phyloP scores from a whole-genome alignment of 805 yeast species.

The Ogataea nitratoaversa region DNA sequence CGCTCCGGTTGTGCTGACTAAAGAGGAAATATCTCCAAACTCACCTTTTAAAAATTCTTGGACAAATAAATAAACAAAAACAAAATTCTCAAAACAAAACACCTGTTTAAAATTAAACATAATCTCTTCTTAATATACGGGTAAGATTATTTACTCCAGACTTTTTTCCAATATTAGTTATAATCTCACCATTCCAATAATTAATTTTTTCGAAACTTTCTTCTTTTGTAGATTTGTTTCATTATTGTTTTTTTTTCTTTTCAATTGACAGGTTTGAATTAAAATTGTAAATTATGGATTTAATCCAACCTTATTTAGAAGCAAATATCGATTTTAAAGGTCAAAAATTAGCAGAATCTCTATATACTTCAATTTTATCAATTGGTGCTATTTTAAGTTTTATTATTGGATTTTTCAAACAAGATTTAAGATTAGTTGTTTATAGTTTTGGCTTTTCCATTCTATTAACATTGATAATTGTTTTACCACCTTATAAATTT shows the following conservation, averaged over 20 bases:
- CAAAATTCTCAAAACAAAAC: no score
- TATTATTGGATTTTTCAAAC: conserved; percentile 43
- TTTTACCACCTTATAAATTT: conserved; percentile 56
- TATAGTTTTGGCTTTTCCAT: conserved; percentile 36
- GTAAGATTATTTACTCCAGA: no score
- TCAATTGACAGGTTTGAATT: background rate
- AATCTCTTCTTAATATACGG: no score
- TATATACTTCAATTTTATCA: conserved; percentile 26
- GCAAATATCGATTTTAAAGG: conserved; percentile 49
- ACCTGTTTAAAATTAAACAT: no score
- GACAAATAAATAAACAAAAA: background rate
- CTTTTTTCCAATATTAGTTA: no score
- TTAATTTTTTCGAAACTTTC: no score
- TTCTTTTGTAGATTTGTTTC: no score
- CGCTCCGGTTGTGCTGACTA: background rate
- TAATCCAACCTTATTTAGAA: conserved; percentile 18
- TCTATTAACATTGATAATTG: conserved; percentile 32
- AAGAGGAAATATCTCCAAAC: background rate
- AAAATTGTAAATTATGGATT: conserved; percentile 14
- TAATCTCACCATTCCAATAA: no score
- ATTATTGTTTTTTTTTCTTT: background rate
- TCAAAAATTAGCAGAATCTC: conserved; percentile 40
- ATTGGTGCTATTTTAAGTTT: conserved; percentile 37
- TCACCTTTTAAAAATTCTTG: no score
- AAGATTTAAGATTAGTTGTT: conserved; percentile 38